Evolutionary conservation across 805 yeast species (phyloP).

Genomic region (Saccharomyces paradoxus): DNA sequence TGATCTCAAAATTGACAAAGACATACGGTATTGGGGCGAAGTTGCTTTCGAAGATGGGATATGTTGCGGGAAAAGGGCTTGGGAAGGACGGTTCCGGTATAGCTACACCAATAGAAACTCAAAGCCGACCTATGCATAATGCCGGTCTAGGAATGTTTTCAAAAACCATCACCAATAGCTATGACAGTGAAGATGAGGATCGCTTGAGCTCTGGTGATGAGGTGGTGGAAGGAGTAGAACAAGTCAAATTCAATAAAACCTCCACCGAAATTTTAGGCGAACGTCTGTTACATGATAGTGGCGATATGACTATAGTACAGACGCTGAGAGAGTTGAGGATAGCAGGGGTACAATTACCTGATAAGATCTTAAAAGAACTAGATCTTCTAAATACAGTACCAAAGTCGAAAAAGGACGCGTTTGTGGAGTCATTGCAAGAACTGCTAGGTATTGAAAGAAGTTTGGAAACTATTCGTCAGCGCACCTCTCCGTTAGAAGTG

Average conservation of each 20-base stretch:
- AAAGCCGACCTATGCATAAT: slow-evolving; percentile 49
- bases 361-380: neutral
- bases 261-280: slow-evolving; percentile 1
- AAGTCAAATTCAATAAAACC: slow-evolving; percentile 8
- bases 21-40: slow-evolving; percentile 81
- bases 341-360: neutral
- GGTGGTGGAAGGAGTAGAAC: neutral
- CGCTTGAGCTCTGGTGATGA: slow-evolving; percentile 15
- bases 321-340: slow-evolving; percentile 1
- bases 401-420: neutral
- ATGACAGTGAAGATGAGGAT: slow-evolving; percentile 9
- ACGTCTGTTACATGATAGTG: neutral
- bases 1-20: slow-evolving; percentile 10
- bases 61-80: slow-evolving; percentile 73
- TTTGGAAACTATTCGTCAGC: slow-evolving; percentile 2
- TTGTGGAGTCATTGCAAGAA: slow-evolving; percentile 1
- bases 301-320: neutral
- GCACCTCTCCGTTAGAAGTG: slow-evolving; percentile 2
- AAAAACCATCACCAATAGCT: slow-evolving; percentile 29
- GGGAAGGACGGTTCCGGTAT: slow-evolving; percentile 71
- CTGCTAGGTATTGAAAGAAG: neutral
- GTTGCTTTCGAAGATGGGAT: slow-evolving; percentile 79
- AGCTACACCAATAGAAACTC: slow-evolving; percentile 67
- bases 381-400: neutral
- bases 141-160: slow-evolving; percentile 64